Evolutionary conservation across 2,329 filamentous ascomycete genomes (phyloP), one percentile per base, ranked within the genome.

Genomic region (Scedosporium aurantiacum): DNA sequence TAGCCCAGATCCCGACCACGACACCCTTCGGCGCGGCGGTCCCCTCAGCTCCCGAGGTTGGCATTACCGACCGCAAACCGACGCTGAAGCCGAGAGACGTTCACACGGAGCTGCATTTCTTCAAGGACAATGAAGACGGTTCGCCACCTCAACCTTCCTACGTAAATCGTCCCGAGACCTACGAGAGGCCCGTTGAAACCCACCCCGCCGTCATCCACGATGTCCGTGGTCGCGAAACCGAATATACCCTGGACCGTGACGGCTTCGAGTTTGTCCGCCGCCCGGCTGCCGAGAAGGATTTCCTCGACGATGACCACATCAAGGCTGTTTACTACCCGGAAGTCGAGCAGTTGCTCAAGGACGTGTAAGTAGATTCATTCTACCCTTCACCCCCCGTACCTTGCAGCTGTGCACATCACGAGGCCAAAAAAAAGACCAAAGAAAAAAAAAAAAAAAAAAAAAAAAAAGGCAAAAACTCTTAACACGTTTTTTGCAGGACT

Each of bases 241-340:
- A 71, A 47, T 76, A 69, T 63, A 71, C 68, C 0, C 71, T 77
- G n/a, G 75, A 77, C 62, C 64, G 63, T 50, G 68, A 74, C 28
- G 74, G 74, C 1, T 77, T 77, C 65, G 71, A 76, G 61, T 65
- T 74, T 32, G 61, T 70, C 40, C 64, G 58, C 0, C 69, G 73
- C 40, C 57, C 63, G 0, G 67, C 71, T 1, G 62, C 65, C 7
- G 74, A 76, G 66, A 73, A 72, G 63, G 69, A 73, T 28, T 77
- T 77, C 61, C 2, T 66, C 1, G 81, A 87, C 65, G 84, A 89
- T 59, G 80, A 80, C 1, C 77, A 78, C 37, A 86, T 92, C 71
- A 80, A 84, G 68, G 68, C 75, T 3, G 75, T 79, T 5, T 92
- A 91, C 73, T 92, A 92, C 71, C 81, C 86, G 0, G 88, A 91